These are phyloP conservation scores for Populus deltoides DNA, from an alignment of 345 rosid genomes.

Conservation along the genomic window DNA sequence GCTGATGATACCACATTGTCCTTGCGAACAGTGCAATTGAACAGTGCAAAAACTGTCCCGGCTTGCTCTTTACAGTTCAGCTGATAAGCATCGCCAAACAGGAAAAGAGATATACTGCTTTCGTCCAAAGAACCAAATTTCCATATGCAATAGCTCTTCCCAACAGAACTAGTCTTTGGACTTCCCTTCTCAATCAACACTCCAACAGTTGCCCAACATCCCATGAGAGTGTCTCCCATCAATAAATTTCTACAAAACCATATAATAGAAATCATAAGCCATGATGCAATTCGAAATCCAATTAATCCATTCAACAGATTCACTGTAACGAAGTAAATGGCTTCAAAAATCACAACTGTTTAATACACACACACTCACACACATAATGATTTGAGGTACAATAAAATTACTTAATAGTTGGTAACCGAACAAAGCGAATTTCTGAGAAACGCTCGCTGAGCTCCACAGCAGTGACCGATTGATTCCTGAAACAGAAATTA, in stretches of 20 bases:
- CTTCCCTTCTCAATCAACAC: constrained; percentile 76
- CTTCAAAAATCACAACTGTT: neutral
- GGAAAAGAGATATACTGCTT: constrained; percentile 61
- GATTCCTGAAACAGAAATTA: constrained; percentile 47
- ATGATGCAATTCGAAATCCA: neutral
- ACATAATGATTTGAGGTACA: neutral
- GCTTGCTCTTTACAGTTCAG: constrained; percentile 50
- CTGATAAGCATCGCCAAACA: constrained; percentile 84
- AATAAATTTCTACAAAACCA: constrained; percentile 60
- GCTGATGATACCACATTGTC: constrained; percentile 45
- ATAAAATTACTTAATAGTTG: constrained; percentile 56
- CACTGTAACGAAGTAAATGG: neutral
- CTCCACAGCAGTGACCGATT: constrained; percentile 51
- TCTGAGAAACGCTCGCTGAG: constrained; percentile 65
- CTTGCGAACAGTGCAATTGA: constrained; percentile 65
- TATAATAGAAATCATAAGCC: constrained; percentile 10
- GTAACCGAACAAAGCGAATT: constrained; percentile 70
- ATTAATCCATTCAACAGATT: neutral
- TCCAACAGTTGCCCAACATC: constrained; percentile 89
- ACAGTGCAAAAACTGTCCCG: constrained; percentile 76
- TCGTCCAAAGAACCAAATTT: constrained; percentile 66
- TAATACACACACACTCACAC: neutral
- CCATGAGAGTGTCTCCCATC: constrained; percentile 65
- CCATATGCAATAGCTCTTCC: constrained; percentile 73
- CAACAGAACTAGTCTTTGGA: constrained; percentile 69